Base-by-base conservation (phyloP, 148 eudicot species). In the Spergularia bocconei region DNA sequence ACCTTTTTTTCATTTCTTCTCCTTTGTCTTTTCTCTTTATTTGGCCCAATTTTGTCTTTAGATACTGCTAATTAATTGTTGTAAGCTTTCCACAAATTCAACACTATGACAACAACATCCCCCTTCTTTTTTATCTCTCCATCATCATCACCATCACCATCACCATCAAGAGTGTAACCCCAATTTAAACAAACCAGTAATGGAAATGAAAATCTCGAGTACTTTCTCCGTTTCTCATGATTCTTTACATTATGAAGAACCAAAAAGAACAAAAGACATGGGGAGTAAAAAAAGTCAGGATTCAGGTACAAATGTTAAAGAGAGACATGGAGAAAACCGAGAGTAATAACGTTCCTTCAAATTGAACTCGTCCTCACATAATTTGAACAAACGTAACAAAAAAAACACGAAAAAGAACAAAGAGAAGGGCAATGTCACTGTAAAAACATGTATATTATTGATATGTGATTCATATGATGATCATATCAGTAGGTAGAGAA, bases 401-500 rank as follows among this genome's bases (percentile, higher is more conserved):
- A 29, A 29, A 29, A 1, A 29, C 36, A 2, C 8, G 9, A 44
- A 44, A 39, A 44, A 0, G 7, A 44, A 44, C 10, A 44, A 50
- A 19, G 23, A n/a, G 6, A 62, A 53, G 21, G 12, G 54, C 29
- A 11, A 44, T 44, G 48, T 44, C 8, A 44, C 48, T 44, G 10
- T 44, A 44, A 44, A 9, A 44, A 44, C 7, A 44, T 44, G 48
- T 44, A 76, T 41, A 65, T 70, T 41, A 39, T 69, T 75, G 76
- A 74, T 80, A 75, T 69, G 61, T 79, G 70, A 29, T 76, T 76
- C 16, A 80, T 23, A 67, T 70, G 8, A 44, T 44, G 36, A 44
- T 44, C 48, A 44, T 44, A 44, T 44, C 52, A 77, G 62, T 71
- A 54, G 74, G 79, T 67, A 72, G 51, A 72, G 48, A 48, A 50